Base-by-base conservation (phyloP, 345 rosid genomes). In the Cardamine chenopodiifolia region DNA sequence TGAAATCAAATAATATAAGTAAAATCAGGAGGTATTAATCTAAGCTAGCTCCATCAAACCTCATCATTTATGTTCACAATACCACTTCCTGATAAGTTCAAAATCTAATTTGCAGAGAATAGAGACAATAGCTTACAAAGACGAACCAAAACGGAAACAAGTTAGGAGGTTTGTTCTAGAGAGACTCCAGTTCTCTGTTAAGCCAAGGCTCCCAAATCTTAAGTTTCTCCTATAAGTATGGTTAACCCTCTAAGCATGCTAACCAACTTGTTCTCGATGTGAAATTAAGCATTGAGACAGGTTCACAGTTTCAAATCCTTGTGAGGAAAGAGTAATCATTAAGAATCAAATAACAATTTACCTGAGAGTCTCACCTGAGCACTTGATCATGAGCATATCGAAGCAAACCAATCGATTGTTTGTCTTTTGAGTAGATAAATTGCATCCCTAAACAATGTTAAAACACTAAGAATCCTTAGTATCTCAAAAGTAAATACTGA, bases 351-450 rank as follows among this genome's bases (percentile, higher is more conserved):
- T 62, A 10, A 35, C 40, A 35, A 0, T 79, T 80, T 81, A 86
- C 86, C 87, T 79, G 77, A 79, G 78, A 72, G 45, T 76, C 97
- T 86, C 89, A 93, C 98, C 97, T 84, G 93, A 82, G 25, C 82
- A 85, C 60, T 82, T 83, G 48, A 84, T 67, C 75, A 31, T 83
- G 34, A 85, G 90, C 97, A 86, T 85, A 73, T 91, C 95, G 29
- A 88, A 74, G 87, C 89, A 93, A 59, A 88, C 65, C 67, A 93
- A 84, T 71, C 93, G 83, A 44, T 78, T 76, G 14, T 78, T 80
- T 14, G 88, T 81, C 81, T 84, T 88, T 12, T 86, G 98, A 2
- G 86, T 67, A 7, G 53, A 76, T 67, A 93, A 79, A 77, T 86
- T 93, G 86, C 97, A 93, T 66, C 98, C 98, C 98, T 91, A 7